Percentiles rank a stretch among this genome's conserved stretches.
These are phyloP conservation scores for Cyclotella distinguenda DNA, from an alignment of 108 stramenopile genomes.

Conservation along the genomic window DNA sequence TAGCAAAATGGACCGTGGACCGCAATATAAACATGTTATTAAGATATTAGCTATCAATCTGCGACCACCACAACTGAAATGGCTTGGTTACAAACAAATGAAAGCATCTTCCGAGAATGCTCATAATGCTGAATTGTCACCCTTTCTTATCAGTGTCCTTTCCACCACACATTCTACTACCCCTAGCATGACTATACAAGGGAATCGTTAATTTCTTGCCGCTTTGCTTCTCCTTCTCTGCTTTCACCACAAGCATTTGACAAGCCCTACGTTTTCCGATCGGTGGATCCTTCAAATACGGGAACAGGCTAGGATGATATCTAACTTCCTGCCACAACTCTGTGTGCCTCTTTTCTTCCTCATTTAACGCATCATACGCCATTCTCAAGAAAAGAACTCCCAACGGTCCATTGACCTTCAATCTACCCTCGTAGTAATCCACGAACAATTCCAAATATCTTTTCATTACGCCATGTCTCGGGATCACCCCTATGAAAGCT, in stretches of 20 bases:
- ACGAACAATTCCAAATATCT: constrained; percentile 74
- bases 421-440: constrained; percentile 56
- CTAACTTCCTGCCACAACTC: constrained; percentile 76
- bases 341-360: constrained; percentile 5
- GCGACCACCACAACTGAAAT: too few relatives aligned
- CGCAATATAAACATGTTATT: too few relatives aligned
- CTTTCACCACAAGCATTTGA: constrained; percentile 68
- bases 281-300: constrained; percentile 48
- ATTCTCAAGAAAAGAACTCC: constrained; percentile 70
- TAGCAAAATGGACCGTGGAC: too few relatives aligned
- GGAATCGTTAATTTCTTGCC: constrained; percentile 46
- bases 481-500: constrained; percentile 70
- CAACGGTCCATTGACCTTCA: constrained; percentile 54
- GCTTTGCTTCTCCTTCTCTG: constrained; percentile 7
- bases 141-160: constrained; percentile 37
- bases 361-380: constrained; percentile 65
- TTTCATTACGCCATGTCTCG: constrained; percentile 50
- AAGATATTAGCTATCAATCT: too few relatives aligned
- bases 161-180: constrained; percentile 74
- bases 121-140: neutral
- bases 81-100: too few relatives aligned
- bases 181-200: constrained; percentile 69
- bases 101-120: too few relatives aligned
- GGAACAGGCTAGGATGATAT: constrained; percentile 42
- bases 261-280: constrained; percentile 74